Conservation (phyloP, 2,329 filamentous ascomycete species). For the Pleoardoris graminearum region DNA sequence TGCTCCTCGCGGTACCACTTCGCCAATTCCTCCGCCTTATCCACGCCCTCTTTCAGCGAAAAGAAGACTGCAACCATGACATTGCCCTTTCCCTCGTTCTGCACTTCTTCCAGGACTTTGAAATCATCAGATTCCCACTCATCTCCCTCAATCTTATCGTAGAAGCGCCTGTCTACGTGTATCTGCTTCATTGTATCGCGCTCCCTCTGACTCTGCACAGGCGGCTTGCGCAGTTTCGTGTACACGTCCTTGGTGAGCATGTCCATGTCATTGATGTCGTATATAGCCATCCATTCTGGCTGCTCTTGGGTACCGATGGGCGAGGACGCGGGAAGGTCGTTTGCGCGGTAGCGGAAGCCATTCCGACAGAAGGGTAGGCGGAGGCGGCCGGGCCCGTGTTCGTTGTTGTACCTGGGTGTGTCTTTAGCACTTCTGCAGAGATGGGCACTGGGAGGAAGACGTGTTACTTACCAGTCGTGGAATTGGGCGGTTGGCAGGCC, state of each 20-base stretch:
- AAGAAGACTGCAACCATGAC: slow-evolving; percentile 67
- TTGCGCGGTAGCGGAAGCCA: slow-evolving; percentile 76
- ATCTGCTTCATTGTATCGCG: slow-evolving; percentile 66
- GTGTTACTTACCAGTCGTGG: slow-evolving; percentile 63
- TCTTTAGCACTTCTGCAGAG: slow-evolving; percentile 17
- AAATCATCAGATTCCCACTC: slow-evolving; percentile 62
- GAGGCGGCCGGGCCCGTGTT: slow-evolving; percentile 81
- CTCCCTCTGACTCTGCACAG: slow-evolving; percentile 61
- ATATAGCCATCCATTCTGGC: slow-evolving; percentile 77
- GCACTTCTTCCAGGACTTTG: slow-evolving; percentile 61
- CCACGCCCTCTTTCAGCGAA: slow-evolving; percentile 57
- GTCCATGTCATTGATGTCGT: slow-evolving; percentile 77
- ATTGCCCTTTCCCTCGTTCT: slow-evolving; percentile 58
- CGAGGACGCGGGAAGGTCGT: slow-evolving; percentile 53
- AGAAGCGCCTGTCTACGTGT: slow-evolving; percentile 71
- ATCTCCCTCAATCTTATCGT: slow-evolving; percentile 62
- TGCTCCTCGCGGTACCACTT: slow-evolving; percentile 80
- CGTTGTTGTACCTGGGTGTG: slow-evolving; percentile 71
- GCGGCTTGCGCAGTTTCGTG: slow-evolving; percentile 62
- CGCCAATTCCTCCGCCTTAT: slow-evolving; percentile 58
- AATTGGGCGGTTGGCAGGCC: slow-evolving; percentile 70
- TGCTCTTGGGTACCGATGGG: slow-evolving; percentile 42
- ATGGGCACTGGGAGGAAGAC: slow-evolving; percentile 18
- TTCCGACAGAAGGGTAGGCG: slow-evolving; percentile 74
- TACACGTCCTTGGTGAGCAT: slow-evolving; percentile 73